phyloP scores from a whole-genome alignment of 257 asterid species.

The Nicotiana sylvestris region DNA sequence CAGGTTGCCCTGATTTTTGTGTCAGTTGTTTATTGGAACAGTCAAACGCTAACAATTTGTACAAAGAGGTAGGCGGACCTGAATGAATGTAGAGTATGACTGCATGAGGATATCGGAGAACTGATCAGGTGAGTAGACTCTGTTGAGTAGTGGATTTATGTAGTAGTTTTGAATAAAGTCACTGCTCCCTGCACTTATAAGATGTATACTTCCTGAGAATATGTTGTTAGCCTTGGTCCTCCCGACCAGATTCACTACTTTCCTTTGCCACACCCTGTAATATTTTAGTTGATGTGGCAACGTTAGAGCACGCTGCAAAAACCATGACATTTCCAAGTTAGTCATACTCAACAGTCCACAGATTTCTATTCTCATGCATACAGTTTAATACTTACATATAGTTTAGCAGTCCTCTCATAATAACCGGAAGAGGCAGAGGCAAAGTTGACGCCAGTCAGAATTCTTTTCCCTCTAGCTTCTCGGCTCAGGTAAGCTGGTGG shows the following conservation, averaged over 20 bases:
- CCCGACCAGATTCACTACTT: constrained; percentile 59
- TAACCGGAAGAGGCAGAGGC: constrained; percentile 96
- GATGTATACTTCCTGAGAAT: constrained; percentile 62
- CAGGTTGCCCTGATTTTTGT: neutral
- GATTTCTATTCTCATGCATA: neutral
- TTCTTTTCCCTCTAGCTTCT: constrained; percentile 49
- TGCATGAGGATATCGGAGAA: constrained; percentile 58
- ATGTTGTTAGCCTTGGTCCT: constrained; percentile 41
- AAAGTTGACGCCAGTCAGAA: constrained; percentile 66
- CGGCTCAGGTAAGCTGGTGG: constrained; percentile 77
- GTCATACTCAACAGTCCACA: neutral
- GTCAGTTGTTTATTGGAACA: neutral
- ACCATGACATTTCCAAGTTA: neutral
- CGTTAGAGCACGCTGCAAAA: constrained; percentile 57
- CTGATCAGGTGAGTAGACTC: constrained; percentile 39
- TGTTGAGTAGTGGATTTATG: constrained; percentile 55
- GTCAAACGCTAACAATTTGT: neutral
- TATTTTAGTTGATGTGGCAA: constrained; percentile 50
- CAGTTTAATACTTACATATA: constrained; percentile 38
- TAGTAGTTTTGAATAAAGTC: constrained; percentile 77
- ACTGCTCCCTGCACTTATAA: constrained; percentile 83
- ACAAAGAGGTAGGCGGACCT: constrained; percentile 29
- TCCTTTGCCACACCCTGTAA: constrained; percentile 65
- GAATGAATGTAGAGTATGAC: constrained; percentile 50
- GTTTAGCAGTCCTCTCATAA: constrained; percentile 56